Evolutionary conservation across 106 monocot species (phyloP), one percentile per base, ranked within the genome.

Genomic region (Allium cepa): DNA sequence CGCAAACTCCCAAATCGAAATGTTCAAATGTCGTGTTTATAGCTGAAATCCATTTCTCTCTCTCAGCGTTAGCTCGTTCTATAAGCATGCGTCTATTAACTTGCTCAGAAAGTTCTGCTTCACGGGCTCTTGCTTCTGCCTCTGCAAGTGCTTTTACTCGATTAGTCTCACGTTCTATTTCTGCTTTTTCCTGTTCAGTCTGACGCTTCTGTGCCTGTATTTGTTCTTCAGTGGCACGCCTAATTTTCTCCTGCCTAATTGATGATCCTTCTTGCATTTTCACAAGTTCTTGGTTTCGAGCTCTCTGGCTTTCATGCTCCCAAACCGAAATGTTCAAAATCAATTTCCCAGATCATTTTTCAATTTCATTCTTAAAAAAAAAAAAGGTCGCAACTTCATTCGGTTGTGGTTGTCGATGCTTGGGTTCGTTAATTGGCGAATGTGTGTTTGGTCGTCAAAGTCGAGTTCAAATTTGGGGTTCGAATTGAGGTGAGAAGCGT

Each of bases 191-290:
- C 73, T 50, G 80, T 68, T 96, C 95, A 55, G 95, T 96, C 69
- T 88, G 85, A 49, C 95, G 79, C 62, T 79, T 72, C 50, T 96
- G 85, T 45, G 83, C 91, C 71, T 96, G 95, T 70, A 96, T 96
- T 53, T 92, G 82, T 60, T 96, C 95, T 74, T 96, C 95, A 56
- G 83, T 96, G 47, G 83, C 82, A 65, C 88, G 91, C 6, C 95
- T 78, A 68, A 83, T 84, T 69, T 96, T 85, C 55, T 96, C 95
- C 74, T 81, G 86, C 52, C 85, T 83, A 48, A 92, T 78, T 11
- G 88, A 79, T 26, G 95, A 96, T 59, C 92, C 95, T 79, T 96
- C 95, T 82, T 96, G 95, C 86, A 96, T 91, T 67, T 88, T 96
- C 52, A 96, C 95, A 61, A 96, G 81, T 55, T 96, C 95, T 61